Evolutionary conservation across 805 yeast genomes (phyloP).

Genomic region (Huiozyma naganishii): DNA sequence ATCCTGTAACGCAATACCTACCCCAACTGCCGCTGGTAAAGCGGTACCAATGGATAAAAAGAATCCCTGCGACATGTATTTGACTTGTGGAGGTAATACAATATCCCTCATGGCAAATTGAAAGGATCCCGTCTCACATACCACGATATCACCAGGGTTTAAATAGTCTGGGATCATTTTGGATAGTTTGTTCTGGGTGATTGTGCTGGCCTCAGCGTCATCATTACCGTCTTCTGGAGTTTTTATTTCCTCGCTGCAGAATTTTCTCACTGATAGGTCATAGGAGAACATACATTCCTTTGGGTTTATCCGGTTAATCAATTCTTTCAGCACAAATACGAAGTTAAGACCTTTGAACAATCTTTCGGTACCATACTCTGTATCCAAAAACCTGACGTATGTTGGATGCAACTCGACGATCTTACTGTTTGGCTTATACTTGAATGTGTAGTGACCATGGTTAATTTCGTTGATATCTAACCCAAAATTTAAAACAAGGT

Average conservation of each 20-base stretch:
- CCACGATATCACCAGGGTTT: slow-evolving; percentile 55
- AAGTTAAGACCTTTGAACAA: slow-evolving; percentile 36
- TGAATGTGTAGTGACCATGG: slow-evolving; percentile 51
- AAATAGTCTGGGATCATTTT: slow-evolving; percentile 34
- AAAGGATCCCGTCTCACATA: slow-evolving; percentile 77
- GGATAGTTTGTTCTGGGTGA: slow-evolving; percentile 39
- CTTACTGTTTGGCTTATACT: slow-evolving; percentile 32
- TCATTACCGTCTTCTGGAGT: slow-evolving; percentile 1
- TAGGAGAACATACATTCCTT: slow-evolving; percentile 16
- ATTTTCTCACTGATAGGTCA: slow-evolving; percentile 12
- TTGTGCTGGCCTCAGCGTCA: slow-evolving; percentile 15
- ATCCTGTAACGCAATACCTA: slow-evolving; percentile 61
- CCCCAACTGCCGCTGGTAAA: slow-evolving; percentile 78
- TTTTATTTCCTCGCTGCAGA: slow-evolving; percentile 15
- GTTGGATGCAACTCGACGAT: slow-evolving; percentile 43
- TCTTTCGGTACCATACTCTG: slow-evolving; percentile 11
- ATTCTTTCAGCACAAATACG: slow-evolving; percentile 36
- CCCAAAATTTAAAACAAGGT: slow-evolving; percentile 64
- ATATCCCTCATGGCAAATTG: slow-evolving; percentile 68
- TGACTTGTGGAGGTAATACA: slow-evolving; percentile 43
- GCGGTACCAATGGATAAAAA: slow-evolving; percentile 86
- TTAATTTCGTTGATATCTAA: slow-evolving; percentile 56
- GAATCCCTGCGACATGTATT: slow-evolving; percentile 55
- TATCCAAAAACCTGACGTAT: slow-evolving; percentile 37
- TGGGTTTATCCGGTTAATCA: slow-evolving; percentile 31